phyloP scores from a whole-genome alignment of 2,329 filamentous ascomycete species.

The Alternaria ventricosa region DNA sequence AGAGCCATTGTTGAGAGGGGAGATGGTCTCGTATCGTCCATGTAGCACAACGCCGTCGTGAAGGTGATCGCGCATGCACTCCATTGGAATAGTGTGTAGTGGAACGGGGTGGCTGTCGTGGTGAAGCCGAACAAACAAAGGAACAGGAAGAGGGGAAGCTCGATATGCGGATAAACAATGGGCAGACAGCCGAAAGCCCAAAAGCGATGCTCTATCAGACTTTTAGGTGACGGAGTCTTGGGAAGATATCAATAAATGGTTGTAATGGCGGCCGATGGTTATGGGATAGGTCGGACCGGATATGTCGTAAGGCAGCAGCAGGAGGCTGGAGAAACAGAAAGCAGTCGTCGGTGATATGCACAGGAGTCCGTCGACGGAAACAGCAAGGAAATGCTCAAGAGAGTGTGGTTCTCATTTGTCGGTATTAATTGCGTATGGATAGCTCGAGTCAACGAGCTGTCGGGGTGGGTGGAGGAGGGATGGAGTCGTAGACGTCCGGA shows the following conservation, averaged over 20 bases:
- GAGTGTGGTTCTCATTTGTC: slow-evolving; percentile 54
- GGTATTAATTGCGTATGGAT: slow-evolving; percentile 50
- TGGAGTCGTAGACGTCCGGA: slow-evolving; percentile 41
- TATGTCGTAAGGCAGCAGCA: slow-evolving; percentile 42
- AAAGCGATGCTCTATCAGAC: slow-evolving; percentile 48
- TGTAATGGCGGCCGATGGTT: slow-evolving; percentile 32
- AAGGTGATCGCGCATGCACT: slow-evolving; percentile 86
- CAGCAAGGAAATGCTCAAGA: slow-evolving; percentile 52
- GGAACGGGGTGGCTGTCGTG: slow-evolving; percentile 34
- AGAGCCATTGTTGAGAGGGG: slow-evolving; percentile 96
- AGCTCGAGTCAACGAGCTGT: slow-evolving; percentile 50
- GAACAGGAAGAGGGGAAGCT: slow-evolving; percentile 27
- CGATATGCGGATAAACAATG: slow-evolving; percentile 45
- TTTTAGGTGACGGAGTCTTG: slow-evolving; percentile 43
- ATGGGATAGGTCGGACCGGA: slow-evolving; percentile 20
- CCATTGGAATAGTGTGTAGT: slow-evolving; percentile 61
- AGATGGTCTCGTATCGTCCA: slow-evolving; percentile 88
- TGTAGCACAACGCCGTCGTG: slow-evolving; percentile 79
- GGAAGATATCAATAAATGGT: slow-evolving; percentile 46
- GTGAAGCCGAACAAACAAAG: slow-evolving; percentile 29
- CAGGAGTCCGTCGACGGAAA: slow-evolving; percentile 48
- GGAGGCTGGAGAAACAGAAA: slow-evolving; percentile 34
- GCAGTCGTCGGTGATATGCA: slow-evolving; percentile 50
- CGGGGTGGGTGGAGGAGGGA: slow-evolving; percentile 22
- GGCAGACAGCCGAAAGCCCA: slow-evolving; percentile 41